Evolutionary conservation across 768 basidiomycete genomes (phyloP).

Genomic region (Steccherinum ochraceum): DNA sequence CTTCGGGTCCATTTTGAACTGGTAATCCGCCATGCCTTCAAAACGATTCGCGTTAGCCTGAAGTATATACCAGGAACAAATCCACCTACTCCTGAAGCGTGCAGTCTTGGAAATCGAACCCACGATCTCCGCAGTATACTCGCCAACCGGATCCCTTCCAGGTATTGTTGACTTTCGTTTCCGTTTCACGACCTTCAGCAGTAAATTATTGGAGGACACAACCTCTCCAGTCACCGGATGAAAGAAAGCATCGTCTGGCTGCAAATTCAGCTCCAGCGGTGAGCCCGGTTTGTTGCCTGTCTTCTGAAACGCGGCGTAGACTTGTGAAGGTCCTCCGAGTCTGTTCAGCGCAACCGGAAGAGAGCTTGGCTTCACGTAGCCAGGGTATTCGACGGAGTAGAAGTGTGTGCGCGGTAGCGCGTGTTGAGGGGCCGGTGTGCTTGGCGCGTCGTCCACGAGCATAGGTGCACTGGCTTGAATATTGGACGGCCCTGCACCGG

Average conservation of each 20-base stretch:
- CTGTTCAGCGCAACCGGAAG: conserved; percentile 55
- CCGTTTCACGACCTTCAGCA: conserved; percentile 78
- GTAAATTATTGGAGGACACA: conserved; percentile 69
- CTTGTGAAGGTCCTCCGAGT: conserved; percentile 61
- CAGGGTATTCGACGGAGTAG: conserved; percentile 88
- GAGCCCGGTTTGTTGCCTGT: conserved; percentile 55
- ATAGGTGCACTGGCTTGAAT: conserved; percentile 3
- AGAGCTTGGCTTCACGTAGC: conserved; percentile 64
- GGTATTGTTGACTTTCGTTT: conserved; percentile 38
- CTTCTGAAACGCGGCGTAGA: conserved; percentile 76
- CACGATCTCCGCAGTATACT: conserved; percentile 68
- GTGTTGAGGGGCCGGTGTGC: conserved; percentile 29
- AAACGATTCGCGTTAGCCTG: neutral
- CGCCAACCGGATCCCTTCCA: conserved; percentile 36
- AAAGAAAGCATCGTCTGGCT: conserved; percentile 68
- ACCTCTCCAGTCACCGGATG: conserved; percentile 84
- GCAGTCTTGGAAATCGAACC: conserved; percentile 79
- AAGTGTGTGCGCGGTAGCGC: conserved; percentile 54
- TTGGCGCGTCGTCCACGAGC: conserved; percentile 1
- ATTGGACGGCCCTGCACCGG: conserved; percentile 6
- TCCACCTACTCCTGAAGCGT: conserved; percentile 87
- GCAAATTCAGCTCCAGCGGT: conserved; percentile 70
- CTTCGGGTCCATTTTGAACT: conserved; percentile 69
- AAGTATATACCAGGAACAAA: too few species aligned
- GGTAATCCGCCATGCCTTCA: conserved; percentile 85